Conservation (phyloP, 148 eudicot genomes). For the Suaeda aralocaspica region DNA sequence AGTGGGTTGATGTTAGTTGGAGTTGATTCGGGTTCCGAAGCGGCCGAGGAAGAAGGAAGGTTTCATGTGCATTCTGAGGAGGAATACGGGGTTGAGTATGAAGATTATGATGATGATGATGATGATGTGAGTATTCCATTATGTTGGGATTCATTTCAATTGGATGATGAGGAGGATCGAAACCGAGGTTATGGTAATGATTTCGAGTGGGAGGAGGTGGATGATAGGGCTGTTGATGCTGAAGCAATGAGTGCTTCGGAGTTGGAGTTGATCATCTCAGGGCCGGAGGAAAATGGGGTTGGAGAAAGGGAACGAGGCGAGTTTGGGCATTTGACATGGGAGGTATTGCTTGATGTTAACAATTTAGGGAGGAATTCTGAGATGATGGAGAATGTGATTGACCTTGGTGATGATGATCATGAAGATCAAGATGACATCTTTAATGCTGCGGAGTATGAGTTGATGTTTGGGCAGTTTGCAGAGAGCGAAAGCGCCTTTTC, state of each 20-base stretch:
- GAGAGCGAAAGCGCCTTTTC: slow-evolving; percentile 35
- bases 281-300: slow-evolving; percentile 27
- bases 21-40: slow-evolving; percentile 36
- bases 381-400: slow-evolving; percentile 21
- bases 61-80: slow-evolving; percentile 32
- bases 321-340: slow-evolving; percentile 41
- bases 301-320: slow-evolving; percentile 24
- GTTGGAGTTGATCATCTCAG: slow-evolving; percentile 23
- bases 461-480: slow-evolving; percentile 54
- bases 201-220: slow-evolving; percentile 74
- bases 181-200: slow-evolving; percentile 31
- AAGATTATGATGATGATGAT: slow-evolving; percentile 23
- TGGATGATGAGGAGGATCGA: slow-evolving; percentile 41
- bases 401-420: slow-evolving; percentile 20
- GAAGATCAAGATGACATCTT: slow-evolving; percentile 36
- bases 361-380: slow-evolving; percentile 27
- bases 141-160: slow-evolving; percentile 43
- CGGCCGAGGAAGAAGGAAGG: slow-evolving; percentile 27
- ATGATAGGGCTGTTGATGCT: slow-evolving; percentile 41
- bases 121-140: slow-evolving; percentile 32
- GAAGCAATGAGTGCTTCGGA: slow-evolving; percentile 35
- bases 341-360: slow-evolving; percentile 32
- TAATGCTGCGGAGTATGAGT: slow-evolving; percentile 39
- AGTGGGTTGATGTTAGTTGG: slow-evolving; percentile 34
- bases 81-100: slow-evolving; percentile 35